Evolutionary conservation across 345 rosid species (phyloP), one percentile per base, ranked within the genome.

Genomic region (Brassica rapa): DNA sequence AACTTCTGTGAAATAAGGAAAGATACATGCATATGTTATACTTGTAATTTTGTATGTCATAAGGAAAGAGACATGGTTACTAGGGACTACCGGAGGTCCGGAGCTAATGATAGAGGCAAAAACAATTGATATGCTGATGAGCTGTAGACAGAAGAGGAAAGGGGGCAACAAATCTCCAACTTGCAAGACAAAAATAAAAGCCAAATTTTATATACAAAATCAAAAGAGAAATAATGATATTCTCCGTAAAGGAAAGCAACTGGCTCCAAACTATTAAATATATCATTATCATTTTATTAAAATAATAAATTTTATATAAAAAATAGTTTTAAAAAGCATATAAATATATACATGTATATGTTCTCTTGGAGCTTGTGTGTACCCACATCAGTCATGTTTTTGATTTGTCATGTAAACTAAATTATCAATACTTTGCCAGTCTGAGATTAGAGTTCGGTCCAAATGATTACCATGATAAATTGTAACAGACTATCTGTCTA

Each of bases 131-230:
- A 68, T 61, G 71, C 78, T 37, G 5, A 79, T 79, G 82, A 80
- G 82, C 82, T 80, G 82, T 80, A 53, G 71, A 80, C 79, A 80
- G 75, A 62, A 63, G 71, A 62, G 60, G 70, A 62, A 68, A 66
- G 25, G 66, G 82, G 75, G 49, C 66, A 68, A 24, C 75, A 63
- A 71, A 62, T 80, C 4, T 62, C 60, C 82, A 80, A 74, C 82
- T 80, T 74, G 71, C 75, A 74, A 62, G 73, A 80, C 64, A 56
- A 65, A 78, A 71, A 78, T 72, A 65, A 78, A 71, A 56, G 68
- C 77, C 73, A 78, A 66, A 72, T 72, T 73, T 65, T 24, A 19
- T 71, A 56, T 64, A 24, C 59, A 63, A 71, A 71, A 62, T 63
- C 66, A 25, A 41, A 56, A 10, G 16, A 10, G 11, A 59, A 49